Evolutionary conservation across 2,329 filamentous ascomycete species (phyloP), one percentile per base, ranked within the genome.

Genomic region (Pyrenochaeta sp.): DNA sequence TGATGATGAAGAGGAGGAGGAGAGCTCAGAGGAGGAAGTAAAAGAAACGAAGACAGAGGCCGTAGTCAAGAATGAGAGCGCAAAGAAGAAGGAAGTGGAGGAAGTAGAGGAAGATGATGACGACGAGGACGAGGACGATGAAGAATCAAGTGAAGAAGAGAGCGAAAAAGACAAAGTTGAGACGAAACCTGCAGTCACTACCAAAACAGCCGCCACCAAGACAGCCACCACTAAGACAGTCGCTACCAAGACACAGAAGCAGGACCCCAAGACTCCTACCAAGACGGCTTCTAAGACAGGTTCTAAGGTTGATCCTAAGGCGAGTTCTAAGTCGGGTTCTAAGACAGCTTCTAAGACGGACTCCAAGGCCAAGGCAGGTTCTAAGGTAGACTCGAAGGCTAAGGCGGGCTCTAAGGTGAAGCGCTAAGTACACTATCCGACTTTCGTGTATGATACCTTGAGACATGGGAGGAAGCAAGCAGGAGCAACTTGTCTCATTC

Each of bases 391-490:
- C n/a, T n/a, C n/a, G n/a, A n/a, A n/a, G n/a, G n/a, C n/a, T n/a
- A n/a, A n/a, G 48, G 75, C 74, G 1, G 66, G 67, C 9, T 69
- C 69, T 47, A 76, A 73, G 49, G 76, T 77, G 4, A 66, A 77
- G 49, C 75, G 78, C 46, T 78, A 43, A 43, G 15, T 20, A 21
- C n/a, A 6, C 21, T 20, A 10, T 20, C 14, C 18, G 31, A 29
- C 14, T 20, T 11, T n/a, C 40, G 48, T 31, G 45, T 51, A 45
- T 21, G 31, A 15, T 51, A 45, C 12, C 33, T 3, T 15, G 33
- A 3, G 27, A 36, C 17, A 12, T 36, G 12, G 18, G 37, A 18
- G 17, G n/a, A 32, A 48, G 45, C 27, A 41, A 3, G 35, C 21
- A 29, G 15, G 18, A 39, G 36, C 36, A 4, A 39, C n/a, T 37